Conservation (phyloP, 495 filamentous ascomycete genomes). For the Penicillium pulvis region DNA sequence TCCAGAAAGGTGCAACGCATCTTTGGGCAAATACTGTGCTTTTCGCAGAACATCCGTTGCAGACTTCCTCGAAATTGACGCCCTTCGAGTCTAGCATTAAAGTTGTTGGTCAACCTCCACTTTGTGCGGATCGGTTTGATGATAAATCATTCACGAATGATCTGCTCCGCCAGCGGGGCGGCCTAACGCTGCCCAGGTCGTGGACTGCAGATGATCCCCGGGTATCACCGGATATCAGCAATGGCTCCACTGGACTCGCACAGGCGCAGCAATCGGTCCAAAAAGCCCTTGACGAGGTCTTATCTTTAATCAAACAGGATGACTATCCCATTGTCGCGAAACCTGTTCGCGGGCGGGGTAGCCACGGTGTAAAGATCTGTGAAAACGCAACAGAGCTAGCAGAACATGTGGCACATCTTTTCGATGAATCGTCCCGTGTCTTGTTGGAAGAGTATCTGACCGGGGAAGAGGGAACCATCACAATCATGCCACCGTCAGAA, state of each 20-base stretch:
- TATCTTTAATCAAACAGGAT: slow-evolving; percentile 7
- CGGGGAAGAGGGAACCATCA: slow-evolving; percentile 43
- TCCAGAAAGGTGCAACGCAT: slow-evolving; percentile 34
- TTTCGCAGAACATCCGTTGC: slow-evolving; percentile 36
- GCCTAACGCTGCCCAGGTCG: slow-evolving; percentile 20
- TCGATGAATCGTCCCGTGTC: slow-evolving; percentile 28
- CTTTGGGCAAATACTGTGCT: slow-evolving; percentile 41
- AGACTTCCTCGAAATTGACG: slow-evolving; percentile 22
- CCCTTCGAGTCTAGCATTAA: slow-evolving; percentile 18
- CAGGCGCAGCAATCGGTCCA: background rate
- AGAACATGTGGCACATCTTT: slow-evolving; percentile 23
- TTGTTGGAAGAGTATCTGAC: slow-evolving; percentile 37
- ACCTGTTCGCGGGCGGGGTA: slow-evolving; percentile 26
- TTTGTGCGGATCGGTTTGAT: slow-evolving; percentile 36
- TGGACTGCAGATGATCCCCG: slow-evolving; percentile 21
- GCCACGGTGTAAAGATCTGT: slow-evolving; percentile 41
- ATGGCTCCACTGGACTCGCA: background rate
- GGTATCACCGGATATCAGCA: background rate
- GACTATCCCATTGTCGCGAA: slow-evolving; percentile 36
- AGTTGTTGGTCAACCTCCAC: slow-evolving; percentile 36
- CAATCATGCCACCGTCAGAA: slow-evolving; percentile 37
- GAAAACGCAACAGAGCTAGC: slow-evolving; percentile 16
- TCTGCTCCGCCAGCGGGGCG: slow-evolving; percentile 20
- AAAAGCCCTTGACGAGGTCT: slow-evolving; percentile 2
- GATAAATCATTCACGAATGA: slow-evolving; percentile 40